Conservation (phyloP, 768 basidiomycete species). For the Hygrophorus russula region DNA sequence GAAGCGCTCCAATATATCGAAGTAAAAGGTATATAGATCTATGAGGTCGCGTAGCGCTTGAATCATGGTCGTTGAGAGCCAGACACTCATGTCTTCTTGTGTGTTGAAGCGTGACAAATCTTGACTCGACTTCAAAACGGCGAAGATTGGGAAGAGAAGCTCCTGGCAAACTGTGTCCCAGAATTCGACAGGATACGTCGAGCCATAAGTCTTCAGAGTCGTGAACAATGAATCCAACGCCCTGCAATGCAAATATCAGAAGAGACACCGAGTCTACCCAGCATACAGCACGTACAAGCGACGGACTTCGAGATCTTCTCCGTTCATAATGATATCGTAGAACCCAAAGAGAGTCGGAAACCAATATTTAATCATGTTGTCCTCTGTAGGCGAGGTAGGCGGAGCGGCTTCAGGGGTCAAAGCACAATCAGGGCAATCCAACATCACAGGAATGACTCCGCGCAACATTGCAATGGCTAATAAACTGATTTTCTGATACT, state of each 20-base stretch:
- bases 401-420: constrained; percentile 16
- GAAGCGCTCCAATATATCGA: constrained; percentile 80
- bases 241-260: constrained; percentile 26
- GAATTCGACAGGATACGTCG: constrained; percentile 79
- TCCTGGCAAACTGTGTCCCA: constrained; percentile 98
- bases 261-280: constrained; percentile 4
- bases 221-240: constrained; percentile 95
- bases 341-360: constrained; percentile 95
- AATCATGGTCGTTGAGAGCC: constrained; percentile 98
- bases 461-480: constrained; percentile 96
- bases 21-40: constrained; percentile 92
- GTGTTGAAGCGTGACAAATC: constrained; percentile 89
- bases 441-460: constrained; percentile 86
- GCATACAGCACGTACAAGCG: constrained; percentile 59
- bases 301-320: constrained; percentile 95
- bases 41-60: constrained; percentile 93
- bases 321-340: constrained; percentile 99
- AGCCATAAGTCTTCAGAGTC: constrained; percentile 84
- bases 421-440: constrained; percentile 62
- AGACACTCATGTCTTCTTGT: constrained; percentile 98
- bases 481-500: constrained; percentile 96
- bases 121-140: constrained; percentile 86
- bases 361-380: constrained; percentile 94
- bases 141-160: constrained; percentile 96
- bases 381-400: constrained; percentile 38